A percentile compares a stretch with the other conserved stretches of the same genome.
These are phyloP conservation scores for Pseudogymnoascus sp. DNA, from an alignment of 2,329 filamentous ascomycete species.

Conservation along the genomic window DNA sequence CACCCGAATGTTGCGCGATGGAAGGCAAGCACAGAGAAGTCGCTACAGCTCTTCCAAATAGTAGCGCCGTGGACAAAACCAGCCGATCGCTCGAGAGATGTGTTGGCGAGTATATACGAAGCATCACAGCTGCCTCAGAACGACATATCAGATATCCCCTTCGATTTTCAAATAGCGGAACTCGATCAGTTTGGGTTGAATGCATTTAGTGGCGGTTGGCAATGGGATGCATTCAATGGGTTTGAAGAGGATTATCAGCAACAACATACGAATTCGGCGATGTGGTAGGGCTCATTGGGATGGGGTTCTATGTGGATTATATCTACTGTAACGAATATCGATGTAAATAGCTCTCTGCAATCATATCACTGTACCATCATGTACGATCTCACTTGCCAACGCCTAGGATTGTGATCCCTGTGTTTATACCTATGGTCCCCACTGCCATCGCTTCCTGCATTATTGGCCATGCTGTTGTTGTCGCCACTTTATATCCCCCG, in stretches of 20 bases:
- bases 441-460: neutral
- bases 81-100: neutral
- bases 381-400: neutral
- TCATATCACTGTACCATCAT: neutral
- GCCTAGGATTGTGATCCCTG: neutral
- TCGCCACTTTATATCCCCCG: neutral
- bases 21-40: neutral
- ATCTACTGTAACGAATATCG: constrained; percentile 1
- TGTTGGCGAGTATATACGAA: neutral
- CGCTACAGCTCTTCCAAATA: neutral
- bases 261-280: neutral
- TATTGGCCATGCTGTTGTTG: neutral
- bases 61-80: neutral
- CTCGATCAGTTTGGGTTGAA: constrained; percentile 5
- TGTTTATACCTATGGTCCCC: no score
- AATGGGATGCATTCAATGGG: constrained; percentile 1
- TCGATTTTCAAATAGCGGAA: constrained; percentile 4
- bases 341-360: neutral
- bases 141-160: neutral
- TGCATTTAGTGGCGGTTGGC: neutral
- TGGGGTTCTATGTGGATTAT: neutral
- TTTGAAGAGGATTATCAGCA: neutral
- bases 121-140: neutral
- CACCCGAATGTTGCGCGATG: neutral
- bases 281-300: neutral